Base-by-base conservation (phyloP, 1,284 basidiomycete genomes). In the Rhodotorula sp. region DNA sequence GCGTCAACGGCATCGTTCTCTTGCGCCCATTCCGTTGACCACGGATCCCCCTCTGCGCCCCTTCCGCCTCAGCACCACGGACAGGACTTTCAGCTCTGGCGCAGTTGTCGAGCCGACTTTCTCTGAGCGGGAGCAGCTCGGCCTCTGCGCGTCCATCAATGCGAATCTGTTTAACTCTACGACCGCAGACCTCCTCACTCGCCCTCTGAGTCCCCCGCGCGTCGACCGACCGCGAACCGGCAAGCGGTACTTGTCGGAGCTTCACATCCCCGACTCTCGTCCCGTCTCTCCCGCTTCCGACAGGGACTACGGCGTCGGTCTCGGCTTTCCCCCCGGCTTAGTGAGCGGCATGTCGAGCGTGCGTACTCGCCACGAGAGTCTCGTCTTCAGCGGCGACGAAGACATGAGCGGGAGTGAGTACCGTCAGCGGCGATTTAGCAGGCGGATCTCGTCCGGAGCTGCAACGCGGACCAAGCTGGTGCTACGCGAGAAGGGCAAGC, bases 401-500 rank as follows among this genome's bases (percentile, higher is more conserved):
- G 56, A 61, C 7, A 4, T 8, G 28, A 2, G 34, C 53, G 71
- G 26, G 82, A 79, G 58, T 82, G 81, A 76, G 79, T 81, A 53
- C 80, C 81, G 51, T 75, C 83, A 71, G 82, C 85, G 71, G 84
- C 86, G 66, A 82, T 88, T 77, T 86, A 88, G 87, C 80, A 87
- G 86, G 75, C 86, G 87, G 84, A 84, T 87, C 59, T 63, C 62
- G 30, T 87, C 63, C 70, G 72, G 59, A 59, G 72, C 54, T 37
- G 86, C 76, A 86, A 87, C 75, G 86, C 86, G 85, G 58, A 89
- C 89, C 81, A 87, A 89, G 53, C 83, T 97, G 48, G 86, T 93
- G 56, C 86, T 96, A 60, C 83, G 84, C 72, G 92, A 94, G 81
- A 86, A 89, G 66, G 92, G 91, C 58, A 89, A 90, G 81, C 83